Evolutionary conservation across 2,329 filamentous ascomycete genomes (phyloP).

Genomic region (Colletotrichum viniferum): DNA sequence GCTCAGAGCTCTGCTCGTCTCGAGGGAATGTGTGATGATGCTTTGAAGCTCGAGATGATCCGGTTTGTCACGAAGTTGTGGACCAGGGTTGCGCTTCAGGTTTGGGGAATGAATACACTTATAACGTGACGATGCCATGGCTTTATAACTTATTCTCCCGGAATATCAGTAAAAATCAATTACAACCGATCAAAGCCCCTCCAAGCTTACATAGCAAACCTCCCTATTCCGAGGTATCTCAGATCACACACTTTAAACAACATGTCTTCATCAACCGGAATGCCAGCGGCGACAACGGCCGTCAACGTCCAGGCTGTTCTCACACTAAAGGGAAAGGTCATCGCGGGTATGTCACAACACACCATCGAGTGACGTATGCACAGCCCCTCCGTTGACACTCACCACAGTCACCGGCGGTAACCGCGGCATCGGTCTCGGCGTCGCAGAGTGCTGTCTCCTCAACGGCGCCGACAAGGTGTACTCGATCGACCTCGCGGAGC

Average conservation of each 20-base stretch:
- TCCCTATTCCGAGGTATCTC: neutral
- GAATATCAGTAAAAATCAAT: neutral
- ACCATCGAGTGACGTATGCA: neutral
- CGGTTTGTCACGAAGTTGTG: neutral
- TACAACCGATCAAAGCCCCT: neutral
- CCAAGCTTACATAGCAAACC: fast-evolving
- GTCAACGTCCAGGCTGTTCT: slow-evolving; percentile 21
- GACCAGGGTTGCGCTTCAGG: neutral
- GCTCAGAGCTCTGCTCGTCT: neutral
- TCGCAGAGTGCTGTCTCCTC: slow-evolving; percentile 50
- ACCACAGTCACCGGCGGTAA: slow-evolving; percentile 43
- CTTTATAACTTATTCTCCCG: fast-evolving
- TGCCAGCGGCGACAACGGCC: neutral
- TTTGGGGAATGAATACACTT: neutral
- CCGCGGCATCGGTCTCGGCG: slow-evolving; percentile 49
- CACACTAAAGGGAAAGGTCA: slow-evolving; percentile 39
- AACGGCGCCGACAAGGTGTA: slow-evolving; percentile 45
- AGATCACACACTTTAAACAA: neutral
- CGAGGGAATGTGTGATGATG: neutral
- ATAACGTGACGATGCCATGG: neutral
- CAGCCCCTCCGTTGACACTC: neutral
- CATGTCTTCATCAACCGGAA: neutral
- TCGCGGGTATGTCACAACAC: slow-evolving; percentile 34
- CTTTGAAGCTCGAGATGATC: neutral
- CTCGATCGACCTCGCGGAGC: slow-evolving; percentile 34